A percentile compares a stretch with the other conserved stretches of the same genome.
Evolutionary conservation across 1,284 basidiomycete species (phyloP).

Genomic region (Papiliotrema nemorosa): DNA sequence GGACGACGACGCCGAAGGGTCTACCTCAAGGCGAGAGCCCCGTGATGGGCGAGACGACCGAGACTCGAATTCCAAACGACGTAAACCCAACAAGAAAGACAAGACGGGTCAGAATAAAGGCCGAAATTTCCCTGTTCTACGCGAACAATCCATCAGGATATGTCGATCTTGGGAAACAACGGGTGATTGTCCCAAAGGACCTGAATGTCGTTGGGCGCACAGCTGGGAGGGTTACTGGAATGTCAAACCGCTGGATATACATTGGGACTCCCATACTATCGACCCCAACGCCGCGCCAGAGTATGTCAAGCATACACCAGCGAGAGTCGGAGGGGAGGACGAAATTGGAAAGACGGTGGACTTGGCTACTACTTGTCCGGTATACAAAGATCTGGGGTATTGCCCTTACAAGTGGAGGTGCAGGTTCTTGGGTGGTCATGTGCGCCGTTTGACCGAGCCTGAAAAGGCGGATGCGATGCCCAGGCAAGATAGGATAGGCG

Average conservation of each 20-base stretch:
- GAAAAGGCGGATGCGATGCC: slow-evolving; percentile 16
- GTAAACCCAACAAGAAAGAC: slow-evolving; percentile 64
- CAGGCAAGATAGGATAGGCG: slow-evolving; percentile 42
- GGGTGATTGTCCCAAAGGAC: slow-evolving; percentile 20
- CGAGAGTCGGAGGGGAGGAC: slow-evolving; percentile 24
- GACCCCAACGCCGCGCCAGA: slow-evolving; percentile 48
- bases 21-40: slow-evolving; percentile 48
- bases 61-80: slow-evolving; percentile 26
- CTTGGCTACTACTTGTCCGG: slow-evolving; percentile 59
- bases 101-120: slow-evolving; percentile 74
- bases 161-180: slow-evolving; percentile 41
- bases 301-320: slow-evolving; percentile 49
- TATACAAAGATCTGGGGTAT: slow-evolving; percentile 68
- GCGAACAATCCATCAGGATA: slow-evolving; percentile 34
- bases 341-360: slow-evolving; percentile 30
- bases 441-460: slow-evolving; percentile 30
- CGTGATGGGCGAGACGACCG: slow-evolving; percentile 10
- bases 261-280: slow-evolving; percentile 54
- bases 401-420: slow-evolving; percentile 88
- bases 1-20: slow-evolving; percentile 73
- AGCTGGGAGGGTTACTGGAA: slow-evolving; percentile 71
- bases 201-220: slow-evolving; percentile 70
- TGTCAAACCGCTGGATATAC: slow-evolving; percentile 70
- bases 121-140: slow-evolving; percentile 43
- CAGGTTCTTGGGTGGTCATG: slow-evolving; percentile 79